Conservation (phyloP, 2,329 filamentous ascomycete genomes). For the Pseudocercospora ulei region DNA sequence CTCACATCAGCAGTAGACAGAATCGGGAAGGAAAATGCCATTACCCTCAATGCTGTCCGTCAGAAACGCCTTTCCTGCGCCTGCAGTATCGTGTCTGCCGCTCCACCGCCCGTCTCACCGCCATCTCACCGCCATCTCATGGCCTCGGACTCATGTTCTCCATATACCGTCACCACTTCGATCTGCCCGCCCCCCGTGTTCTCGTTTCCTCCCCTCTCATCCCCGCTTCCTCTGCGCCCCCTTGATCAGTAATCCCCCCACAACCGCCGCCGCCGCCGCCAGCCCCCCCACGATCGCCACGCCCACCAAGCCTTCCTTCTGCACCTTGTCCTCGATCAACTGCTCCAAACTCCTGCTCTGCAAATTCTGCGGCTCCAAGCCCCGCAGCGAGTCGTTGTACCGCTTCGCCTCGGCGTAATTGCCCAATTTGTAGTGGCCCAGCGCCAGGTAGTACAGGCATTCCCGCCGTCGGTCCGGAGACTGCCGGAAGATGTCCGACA, state of each 20-base stretch:
- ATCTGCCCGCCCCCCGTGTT: no score
- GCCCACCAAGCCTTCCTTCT: conserved; percentile 85
- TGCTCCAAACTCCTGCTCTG: conserved; percentile 78
- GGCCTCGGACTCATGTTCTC: no score
- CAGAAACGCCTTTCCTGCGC: no score
- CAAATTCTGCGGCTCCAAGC: conserved; percentile 82
- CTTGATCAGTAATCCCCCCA: conserved; percentile 76
- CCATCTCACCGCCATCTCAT: no score
- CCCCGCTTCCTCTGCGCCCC: conserved; percentile 44
- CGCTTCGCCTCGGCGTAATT: conserved; percentile 91
- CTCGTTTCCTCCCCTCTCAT: no score
- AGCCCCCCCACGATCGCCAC: conserved; percentile 91
- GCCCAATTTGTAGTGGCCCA: conserved; percentile 96
- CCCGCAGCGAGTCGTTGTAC: conserved; percentile 86
- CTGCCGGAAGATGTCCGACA: conserved; percentile 66
- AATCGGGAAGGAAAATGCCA: no score
- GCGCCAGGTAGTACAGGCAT: conserved; percentile 94
- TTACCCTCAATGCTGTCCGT: no score
- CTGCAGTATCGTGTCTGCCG: no score
- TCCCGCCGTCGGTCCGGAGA: conserved; percentile 88
- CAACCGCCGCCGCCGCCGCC: conserved; percentile 82
- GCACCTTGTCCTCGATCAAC: conserved; percentile 91
- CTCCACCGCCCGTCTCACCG: no score
- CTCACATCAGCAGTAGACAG: no score
- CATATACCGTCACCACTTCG: no score